Conservation (phyloP, 73 alveolate species). For the Tetrahymena malaccensis region DNA sequence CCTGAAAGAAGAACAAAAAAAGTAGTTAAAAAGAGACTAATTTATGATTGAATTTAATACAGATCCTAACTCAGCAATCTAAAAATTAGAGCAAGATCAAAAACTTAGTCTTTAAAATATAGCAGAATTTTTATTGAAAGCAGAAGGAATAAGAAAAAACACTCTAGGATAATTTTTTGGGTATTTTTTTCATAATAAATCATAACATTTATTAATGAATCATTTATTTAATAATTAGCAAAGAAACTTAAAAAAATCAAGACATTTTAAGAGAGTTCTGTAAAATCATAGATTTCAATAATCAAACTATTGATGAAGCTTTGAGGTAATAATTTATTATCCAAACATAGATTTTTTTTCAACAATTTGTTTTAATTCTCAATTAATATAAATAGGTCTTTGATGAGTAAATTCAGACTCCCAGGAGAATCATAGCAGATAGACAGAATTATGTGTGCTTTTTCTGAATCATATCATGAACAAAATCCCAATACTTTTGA, state of each 20-base stretch:
- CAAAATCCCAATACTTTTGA: conserved; percentile 84
- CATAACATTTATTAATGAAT: not conserved
- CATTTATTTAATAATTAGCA: not conserved
- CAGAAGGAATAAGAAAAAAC: conserved; percentile 48
- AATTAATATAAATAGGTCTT: not conserved
- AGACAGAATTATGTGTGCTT: conserved; percentile 94
- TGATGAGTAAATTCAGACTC: conserved; percentile 83
- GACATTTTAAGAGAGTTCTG: conserved; percentile 74
- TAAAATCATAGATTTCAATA: conserved; percentile 75
- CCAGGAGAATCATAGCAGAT: conserved; percentile 99
- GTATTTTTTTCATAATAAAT: conserved; percentile 13
- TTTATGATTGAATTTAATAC: not conserved
- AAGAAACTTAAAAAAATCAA: conserved; percentile 54
- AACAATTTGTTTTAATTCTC: not conserved
- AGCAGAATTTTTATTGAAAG: conserved; percentile 28
- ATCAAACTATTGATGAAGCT: conserved; percentile 73
- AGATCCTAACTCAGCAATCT: not conserved
- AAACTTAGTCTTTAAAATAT: not conserved
- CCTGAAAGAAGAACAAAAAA: not conserved
- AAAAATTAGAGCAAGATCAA: not conserved
- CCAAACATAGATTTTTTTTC: not conserved
- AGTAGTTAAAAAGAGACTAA: not conserved
- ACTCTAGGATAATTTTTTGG: conserved; percentile 93
- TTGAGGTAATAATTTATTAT: conserved; percentile 40
- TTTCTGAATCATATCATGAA: conserved; percentile 80